These are phyloP conservation scores for Antitrichia curtipendula DNA, from an alignment of 225 moss, liverwort and hornwort species.

Conservation along the genomic window DNA sequence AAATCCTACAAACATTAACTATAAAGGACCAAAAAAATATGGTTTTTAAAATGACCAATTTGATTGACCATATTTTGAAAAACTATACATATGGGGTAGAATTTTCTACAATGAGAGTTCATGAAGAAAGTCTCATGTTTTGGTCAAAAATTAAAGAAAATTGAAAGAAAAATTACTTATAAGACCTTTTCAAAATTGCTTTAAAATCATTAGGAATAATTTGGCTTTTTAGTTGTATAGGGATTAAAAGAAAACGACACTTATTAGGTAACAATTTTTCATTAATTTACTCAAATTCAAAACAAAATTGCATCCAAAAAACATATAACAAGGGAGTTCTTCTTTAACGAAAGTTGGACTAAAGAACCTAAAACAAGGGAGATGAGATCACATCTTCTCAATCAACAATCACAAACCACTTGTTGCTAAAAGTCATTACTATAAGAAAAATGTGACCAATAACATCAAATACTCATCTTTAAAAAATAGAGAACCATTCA, in stretches of 20 bases:
- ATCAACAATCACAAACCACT: background rate
- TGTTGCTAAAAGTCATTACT: background rate
- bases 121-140: background rate
- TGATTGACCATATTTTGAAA: too few species aligned
- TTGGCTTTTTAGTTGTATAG: too few species aligned
- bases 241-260: background rate
- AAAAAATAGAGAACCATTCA: background rate
- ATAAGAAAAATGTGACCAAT: background rate
- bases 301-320: background rate
- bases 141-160: background rate
- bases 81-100: too few species aligned
- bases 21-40: background rate
- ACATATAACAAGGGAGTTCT: background rate
- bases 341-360: background rate
- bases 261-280: background rate
- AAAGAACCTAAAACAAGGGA: too few species aligned
- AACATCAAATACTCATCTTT: background rate
- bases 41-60: too few species aligned
- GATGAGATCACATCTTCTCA: background rate
- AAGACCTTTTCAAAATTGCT: background rate
- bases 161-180: background rate
- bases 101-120: background rate
- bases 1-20: background rate
- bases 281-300: background rate
- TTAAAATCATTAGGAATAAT: background rate